Conservation (phyloP, 2,329 filamentous ascomycete genomes). For the Trichothecium roseum region DNA sequence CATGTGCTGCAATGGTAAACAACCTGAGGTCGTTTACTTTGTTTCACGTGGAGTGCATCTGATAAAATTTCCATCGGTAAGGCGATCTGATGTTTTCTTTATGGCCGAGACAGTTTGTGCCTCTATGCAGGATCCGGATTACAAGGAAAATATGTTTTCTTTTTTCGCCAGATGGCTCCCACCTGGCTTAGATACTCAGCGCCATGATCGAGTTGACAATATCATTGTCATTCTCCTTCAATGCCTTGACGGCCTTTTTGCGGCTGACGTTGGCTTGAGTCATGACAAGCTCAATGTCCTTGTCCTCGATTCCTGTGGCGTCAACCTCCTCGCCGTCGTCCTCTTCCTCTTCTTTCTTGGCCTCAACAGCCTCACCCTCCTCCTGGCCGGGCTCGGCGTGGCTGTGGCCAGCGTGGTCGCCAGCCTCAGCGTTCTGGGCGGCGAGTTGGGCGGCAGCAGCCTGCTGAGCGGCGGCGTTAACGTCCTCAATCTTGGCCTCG, state of each 20-base stretch:
- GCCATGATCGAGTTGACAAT: slow-evolving; percentile 99
- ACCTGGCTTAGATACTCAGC: slow-evolving; percentile 58
- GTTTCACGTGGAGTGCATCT: no score
- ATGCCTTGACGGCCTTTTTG: slow-evolving; percentile 97
- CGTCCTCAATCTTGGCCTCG: slow-evolving; percentile 99
- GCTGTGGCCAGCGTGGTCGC: slow-evolving; percentile 63
- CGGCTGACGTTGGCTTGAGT: slow-evolving; percentile 91
- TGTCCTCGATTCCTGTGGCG: slow-evolving; percentile 87
- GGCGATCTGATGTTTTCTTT: no score
- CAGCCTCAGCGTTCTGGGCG: slow-evolving; percentile 52
- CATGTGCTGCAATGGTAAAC: no score
- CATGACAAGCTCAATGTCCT: slow-evolving; percentile 99
- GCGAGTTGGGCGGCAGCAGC: slow-evolving; percentile 93
- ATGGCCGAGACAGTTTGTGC: no score
- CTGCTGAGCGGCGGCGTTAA: slow-evolving; percentile 96
- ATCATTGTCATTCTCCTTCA: slow-evolving; percentile 99
- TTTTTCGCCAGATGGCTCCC: slow-evolving; percentile 5
- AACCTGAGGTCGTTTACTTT: no score
- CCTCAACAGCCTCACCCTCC: slow-evolving; percentile 49
- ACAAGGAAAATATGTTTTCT: no score
- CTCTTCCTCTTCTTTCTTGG: slow-evolving; percentile 74
- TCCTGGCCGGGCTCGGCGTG: slow-evolving; percentile 59
- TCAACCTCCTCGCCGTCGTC: slow-evolving; percentile 96
- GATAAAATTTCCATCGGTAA: no score
- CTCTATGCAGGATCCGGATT: no score